Percentiles rank a stretch among this genome's conserved stretches.
phyloP scores from a whole-genome alignment of 2,329 filamentous ascomycete genomes.

The Claviceps monticola region DNA sequence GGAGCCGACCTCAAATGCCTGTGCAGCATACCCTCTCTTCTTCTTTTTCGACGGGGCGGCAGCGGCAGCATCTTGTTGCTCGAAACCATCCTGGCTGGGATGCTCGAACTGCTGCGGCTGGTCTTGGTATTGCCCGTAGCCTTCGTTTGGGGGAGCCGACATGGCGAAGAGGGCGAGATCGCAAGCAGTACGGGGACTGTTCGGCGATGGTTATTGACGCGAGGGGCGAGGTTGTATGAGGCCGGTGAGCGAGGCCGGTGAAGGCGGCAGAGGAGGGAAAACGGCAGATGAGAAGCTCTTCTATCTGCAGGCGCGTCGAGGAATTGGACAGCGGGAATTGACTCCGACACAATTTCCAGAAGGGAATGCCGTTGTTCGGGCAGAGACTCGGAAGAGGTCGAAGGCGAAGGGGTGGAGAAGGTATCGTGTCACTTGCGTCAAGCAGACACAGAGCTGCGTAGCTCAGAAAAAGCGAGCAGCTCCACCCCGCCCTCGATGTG shows the following conservation, averaged over 20 bases:
- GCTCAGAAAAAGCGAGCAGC: not conserved
- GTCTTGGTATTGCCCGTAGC: constrained; percentile 35
- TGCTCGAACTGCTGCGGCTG: constrained; percentile 30
- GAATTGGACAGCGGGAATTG: not conserved
- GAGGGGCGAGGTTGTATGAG: constrained; percentile 1
- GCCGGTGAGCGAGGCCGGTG: constrained; percentile 1
- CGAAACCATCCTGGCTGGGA: constrained; percentile 19
- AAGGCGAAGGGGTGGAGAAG: constrained; percentile 4
- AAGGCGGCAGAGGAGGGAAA: not conserved
- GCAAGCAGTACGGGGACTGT: constrained; percentile 7
- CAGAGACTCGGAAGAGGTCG: constrained; percentile 3
- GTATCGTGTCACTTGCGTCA: not conserved
- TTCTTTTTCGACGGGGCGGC: constrained; percentile 56
- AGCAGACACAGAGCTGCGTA: not conserved
- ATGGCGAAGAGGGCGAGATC: constrained; percentile 27
- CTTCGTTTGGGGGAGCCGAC: constrained; percentile 43
- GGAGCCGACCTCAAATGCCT: constrained; percentile 83
- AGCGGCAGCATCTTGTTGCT: constrained; percentile 15
- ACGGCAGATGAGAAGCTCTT: constrained; percentile 2
- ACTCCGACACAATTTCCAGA: constrained; percentile 1
- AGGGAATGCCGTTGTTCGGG: constrained; percentile 5
- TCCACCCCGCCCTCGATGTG: not conserved
- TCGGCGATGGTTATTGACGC: constrained; percentile 10
- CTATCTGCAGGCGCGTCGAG: constrained; percentile 5
- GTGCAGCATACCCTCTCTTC: constrained; percentile 87